A percentile compares a stretch with the other conserved stretches of the same genome.
Conservation (phyloP, 192 early-diverging fungal genomes). For the Backusella tuberculispora region DNA sequence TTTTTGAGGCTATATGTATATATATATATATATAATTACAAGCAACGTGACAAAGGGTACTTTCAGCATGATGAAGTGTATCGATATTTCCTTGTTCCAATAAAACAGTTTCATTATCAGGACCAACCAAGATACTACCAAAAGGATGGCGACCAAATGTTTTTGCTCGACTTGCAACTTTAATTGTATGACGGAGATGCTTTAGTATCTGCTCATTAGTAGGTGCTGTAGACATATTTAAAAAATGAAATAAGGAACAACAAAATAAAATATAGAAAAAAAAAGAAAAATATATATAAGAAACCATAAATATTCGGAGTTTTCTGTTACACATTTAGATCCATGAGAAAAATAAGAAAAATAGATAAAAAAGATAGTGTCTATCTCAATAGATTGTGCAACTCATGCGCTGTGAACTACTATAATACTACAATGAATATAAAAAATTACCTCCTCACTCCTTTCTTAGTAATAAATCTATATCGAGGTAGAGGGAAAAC, state of each 20-base stretch:
- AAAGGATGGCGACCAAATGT: slow-evolving; percentile 32
- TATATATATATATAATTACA: slow-evolving; percentile 24
- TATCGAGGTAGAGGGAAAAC: not conserved
- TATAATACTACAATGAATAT: not conserved
- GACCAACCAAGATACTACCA: slow-evolving; percentile 33
- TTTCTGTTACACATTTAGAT: not conserved
- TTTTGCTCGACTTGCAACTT: slow-evolving; percentile 25
- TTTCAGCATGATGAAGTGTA: slow-evolving; percentile 37
- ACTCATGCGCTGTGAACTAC: not conserved
- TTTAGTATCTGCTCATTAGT: slow-evolving; percentile 24
- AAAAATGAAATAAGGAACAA: slow-evolving; percentile 8
- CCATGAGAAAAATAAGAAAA: not conserved
- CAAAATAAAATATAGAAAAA: not conserved
- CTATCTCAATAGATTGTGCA: not conserved
- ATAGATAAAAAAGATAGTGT: not conserved
- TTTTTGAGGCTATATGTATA: not conserved
- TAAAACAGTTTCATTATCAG: slow-evolving; percentile 25
- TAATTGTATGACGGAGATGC: slow-evolving; percentile 26
- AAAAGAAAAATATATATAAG: not conserved
- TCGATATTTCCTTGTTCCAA: slow-evolving; percentile 40
- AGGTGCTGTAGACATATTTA: slow-evolving; percentile 3
- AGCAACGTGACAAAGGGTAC: slow-evolving; percentile 25
- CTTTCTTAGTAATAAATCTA: too few species aligned
- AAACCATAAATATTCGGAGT: not conserved
- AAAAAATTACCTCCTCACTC: not conserved